Evolutionary conservation across 306 rosid genomes (phyloP).

Genomic region (Vachellia collinsii): DNA sequence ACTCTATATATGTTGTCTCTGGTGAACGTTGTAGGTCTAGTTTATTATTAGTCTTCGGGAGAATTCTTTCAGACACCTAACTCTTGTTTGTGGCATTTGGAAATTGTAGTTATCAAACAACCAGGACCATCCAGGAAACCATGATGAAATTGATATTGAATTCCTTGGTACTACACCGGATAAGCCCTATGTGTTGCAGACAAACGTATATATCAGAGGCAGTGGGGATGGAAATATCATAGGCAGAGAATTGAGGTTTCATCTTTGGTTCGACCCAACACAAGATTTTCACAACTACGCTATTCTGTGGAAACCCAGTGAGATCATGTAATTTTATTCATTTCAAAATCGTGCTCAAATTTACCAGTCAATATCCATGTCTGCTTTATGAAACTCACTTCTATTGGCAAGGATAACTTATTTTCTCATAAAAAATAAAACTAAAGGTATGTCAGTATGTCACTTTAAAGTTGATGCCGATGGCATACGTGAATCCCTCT

Average conservation of each 20-base stretch:
- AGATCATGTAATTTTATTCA: conserved; percentile 68
- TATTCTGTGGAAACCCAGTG: conserved; percentile 74
- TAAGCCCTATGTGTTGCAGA: conserved; percentile 90
- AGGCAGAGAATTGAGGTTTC: conserved; percentile 84
- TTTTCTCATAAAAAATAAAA: neutral
- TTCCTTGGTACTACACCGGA: conserved; percentile 84
- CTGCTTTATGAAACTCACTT: neutral
- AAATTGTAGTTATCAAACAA: conserved; percentile 81
- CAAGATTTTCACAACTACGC: conserved; percentile 88
- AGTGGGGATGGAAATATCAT: conserved; percentile 83
- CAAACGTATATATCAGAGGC: conserved; percentile 86
- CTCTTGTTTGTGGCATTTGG: neutral
- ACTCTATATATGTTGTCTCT: neutral
- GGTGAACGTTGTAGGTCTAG: conserved; percentile 2
- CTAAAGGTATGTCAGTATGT: neutral
- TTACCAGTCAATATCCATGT: neutral
- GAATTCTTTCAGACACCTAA: neutral
- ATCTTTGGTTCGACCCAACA: conserved; percentile 98
- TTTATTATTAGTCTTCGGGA: neutral
- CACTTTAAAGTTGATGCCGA: neutral
- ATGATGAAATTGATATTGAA: conserved; percentile 93
- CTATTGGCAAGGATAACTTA: neutral
- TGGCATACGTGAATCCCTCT: neutral
- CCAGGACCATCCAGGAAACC: conserved; percentile 79
- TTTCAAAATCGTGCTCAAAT: neutral